A percentile compares a stretch with the other conserved stretches of the same genome.
These are phyloP conservation scores for Fusarium nygamai DNA, from an alignment of 2,329 filamentous ascomycete species.

Conservation along the genomic window DNA sequence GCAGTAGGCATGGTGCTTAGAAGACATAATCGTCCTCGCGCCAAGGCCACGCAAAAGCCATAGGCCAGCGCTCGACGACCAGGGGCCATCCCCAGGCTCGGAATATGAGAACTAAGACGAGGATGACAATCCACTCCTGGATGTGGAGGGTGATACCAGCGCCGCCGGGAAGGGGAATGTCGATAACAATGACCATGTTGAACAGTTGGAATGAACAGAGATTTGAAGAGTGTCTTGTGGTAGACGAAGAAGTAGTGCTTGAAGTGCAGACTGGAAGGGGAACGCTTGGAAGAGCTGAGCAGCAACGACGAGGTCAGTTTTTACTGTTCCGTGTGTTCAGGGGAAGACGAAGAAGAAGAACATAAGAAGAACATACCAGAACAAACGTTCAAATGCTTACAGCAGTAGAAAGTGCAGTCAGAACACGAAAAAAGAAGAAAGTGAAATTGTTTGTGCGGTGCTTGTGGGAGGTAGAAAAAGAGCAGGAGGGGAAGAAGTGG, in stretches of 20 bases:
- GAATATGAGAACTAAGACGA: background rate
- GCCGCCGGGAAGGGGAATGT: background rate
- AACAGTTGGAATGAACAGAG: background rate
- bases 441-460: background rate
- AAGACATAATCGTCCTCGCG: background rate
- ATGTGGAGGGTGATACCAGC: background rate
- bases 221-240: background rate
- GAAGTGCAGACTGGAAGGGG: background rate
- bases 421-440: background rate
- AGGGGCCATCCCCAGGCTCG: background rate
- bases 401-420: background rate
- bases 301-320: background rate
- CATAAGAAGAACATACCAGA: conserved; percentile 2
- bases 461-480: background rate
- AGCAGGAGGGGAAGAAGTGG: background rate
- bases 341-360: background rate
- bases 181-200: background rate
- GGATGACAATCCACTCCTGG: background rate
- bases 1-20: background rate
- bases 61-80: background rate
- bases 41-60: background rate
- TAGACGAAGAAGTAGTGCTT: background rate
- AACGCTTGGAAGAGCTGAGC: background rate
- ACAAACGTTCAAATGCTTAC: background rate
- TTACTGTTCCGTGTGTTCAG: background rate